A percentile compares a stretch with the other conserved stretches of the same genome.
phyloP scores from a whole-genome alignment of 139 green algal species.

The Spirogloea muscicola region DNA sequence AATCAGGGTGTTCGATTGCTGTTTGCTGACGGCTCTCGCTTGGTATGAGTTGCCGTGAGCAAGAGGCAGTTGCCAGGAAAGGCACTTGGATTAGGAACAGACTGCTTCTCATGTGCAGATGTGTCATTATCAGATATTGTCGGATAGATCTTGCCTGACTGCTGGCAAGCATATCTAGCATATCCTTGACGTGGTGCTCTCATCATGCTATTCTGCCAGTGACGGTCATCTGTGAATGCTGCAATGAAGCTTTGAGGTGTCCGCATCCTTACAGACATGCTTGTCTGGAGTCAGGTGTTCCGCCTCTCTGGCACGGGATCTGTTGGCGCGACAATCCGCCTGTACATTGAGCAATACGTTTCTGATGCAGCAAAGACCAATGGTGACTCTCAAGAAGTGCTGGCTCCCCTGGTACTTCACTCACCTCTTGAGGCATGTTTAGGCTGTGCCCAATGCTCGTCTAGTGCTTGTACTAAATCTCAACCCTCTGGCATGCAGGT shows the following conservation, averaged over 20 bases:
- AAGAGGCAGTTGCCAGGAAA: neutral
- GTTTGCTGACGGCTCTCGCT: conserved; percentile 49
- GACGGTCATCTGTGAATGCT: neutral
- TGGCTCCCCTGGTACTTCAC: conserved; percentile 63
- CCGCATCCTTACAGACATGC: neutral
- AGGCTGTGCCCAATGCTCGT: neutral
- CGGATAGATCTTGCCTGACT: neutral
- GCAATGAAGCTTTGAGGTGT: neutral
- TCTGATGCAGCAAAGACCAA: conserved; percentile 69
- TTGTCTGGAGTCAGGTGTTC: conserved; percentile 59
- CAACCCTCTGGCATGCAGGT: conserved; percentile 17
- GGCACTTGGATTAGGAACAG: neutral
- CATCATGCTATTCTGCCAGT: neutral
- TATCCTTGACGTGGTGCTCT: neutral
- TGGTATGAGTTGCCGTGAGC: conserved; percentile 18
- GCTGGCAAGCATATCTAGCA: neutral
- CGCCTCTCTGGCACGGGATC: conserved; percentile 86
- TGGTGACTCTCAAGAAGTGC: conserved; percentile 76
- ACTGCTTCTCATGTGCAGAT: conserved; percentile 12
- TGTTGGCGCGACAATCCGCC: conserved; percentile 82
- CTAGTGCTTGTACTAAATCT: neutral
- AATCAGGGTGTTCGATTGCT: conserved; percentile 55
- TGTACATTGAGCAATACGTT: conserved; percentile 98
- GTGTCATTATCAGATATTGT: conserved; percentile 1
- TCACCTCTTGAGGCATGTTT: neutral